Evolutionary conservation across 2,329 filamentous ascomycete genomes (phyloP), one percentile per base, ranked within the genome.

Genomic region (Aspergillus latus): DNA sequence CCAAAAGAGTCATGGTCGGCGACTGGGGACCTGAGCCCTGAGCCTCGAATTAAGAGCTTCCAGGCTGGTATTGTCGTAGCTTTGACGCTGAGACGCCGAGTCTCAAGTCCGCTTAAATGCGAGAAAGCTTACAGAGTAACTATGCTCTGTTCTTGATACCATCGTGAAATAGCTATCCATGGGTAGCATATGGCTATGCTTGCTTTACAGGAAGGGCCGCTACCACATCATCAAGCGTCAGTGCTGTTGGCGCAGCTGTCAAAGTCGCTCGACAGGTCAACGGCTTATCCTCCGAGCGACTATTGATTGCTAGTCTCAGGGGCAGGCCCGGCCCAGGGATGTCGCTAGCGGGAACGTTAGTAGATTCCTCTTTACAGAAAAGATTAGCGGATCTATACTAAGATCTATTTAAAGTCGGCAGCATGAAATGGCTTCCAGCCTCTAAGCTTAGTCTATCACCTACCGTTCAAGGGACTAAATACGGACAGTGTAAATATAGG

Each of bases 301-400:
- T 49, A 49, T 49, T 40, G 47, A 40, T 16, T 29, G 36, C 40
- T 49, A 39, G 34, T 49, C 21, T 49, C 46, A 36, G 30, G 30
- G 30, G 46, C 15, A 45, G 43, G 43, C 10, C 43, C 42, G 42
- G 26, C 28, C 29, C 45, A 34, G 45, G 45, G 45, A 16, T 13
- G 26, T 48, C 21, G 11, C 15, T 40, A 21, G 21, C 21, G 21
- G 34, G 37, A 49, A 21, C 34, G 36, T 34, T 34, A 39, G 39
- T 49, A 29, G 46, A 39, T 28, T 34, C 15, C 46, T 36, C 21
- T 29, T 29, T 29, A 16, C 21, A 21, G 47, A 29, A 49, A 49
- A 26, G 34, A 49, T 49, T 26, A 4, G 47, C 47, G 30, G 29
- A 16, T 47, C 34, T 37, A 37, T 37, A 13, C 11, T 13, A 37